These are phyloP conservation scores for Barnettozyma sucrosica DNA, from an alignment of 805 yeast genomes.

Conservation along the genomic window DNA sequence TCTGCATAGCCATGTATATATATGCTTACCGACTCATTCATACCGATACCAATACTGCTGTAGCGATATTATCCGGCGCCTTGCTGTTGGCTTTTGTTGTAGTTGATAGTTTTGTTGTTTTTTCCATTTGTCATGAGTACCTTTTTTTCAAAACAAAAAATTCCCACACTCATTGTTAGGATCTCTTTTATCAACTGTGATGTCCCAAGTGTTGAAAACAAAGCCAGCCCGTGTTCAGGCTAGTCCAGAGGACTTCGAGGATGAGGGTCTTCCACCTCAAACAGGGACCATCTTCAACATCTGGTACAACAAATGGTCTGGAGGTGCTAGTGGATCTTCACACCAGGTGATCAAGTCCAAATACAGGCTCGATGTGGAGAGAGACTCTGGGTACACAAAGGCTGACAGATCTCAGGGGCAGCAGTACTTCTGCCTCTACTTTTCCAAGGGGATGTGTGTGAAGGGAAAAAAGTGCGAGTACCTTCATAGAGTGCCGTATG, in stretches of 20 bases:
- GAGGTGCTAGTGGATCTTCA: constrained; percentile 35
- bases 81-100: no score
- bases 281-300: constrained; percentile 76
- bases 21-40: neutral
- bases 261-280: constrained; percentile 66
- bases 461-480: constrained; percentile 72
- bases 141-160: neutral
- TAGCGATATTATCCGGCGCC: no score
- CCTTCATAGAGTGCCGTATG: constrained; percentile 69
- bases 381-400: constrained; percentile 71
- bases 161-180: neutral
- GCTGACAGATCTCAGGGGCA: constrained; percentile 43
- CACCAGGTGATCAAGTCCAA: constrained; percentile 43
- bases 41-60: neutral
- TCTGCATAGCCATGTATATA: neutral
- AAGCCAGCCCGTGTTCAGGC: constrained; percentile 71
- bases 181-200: neutral
- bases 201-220: neutral
- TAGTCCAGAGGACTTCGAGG: constrained; percentile 48
- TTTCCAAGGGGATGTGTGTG: constrained; percentile 84
- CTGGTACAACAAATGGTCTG: constrained; percentile 88
- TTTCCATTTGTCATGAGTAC: no score
- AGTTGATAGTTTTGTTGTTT: no score
- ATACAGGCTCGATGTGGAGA: constrained; percentile 49
- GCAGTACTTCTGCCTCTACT: constrained; percentile 68